These are phyloP conservation scores for Kuraishia capsulata DNA, from an alignment of 805 yeast genomes.

Conservation along the genomic window DNA sequence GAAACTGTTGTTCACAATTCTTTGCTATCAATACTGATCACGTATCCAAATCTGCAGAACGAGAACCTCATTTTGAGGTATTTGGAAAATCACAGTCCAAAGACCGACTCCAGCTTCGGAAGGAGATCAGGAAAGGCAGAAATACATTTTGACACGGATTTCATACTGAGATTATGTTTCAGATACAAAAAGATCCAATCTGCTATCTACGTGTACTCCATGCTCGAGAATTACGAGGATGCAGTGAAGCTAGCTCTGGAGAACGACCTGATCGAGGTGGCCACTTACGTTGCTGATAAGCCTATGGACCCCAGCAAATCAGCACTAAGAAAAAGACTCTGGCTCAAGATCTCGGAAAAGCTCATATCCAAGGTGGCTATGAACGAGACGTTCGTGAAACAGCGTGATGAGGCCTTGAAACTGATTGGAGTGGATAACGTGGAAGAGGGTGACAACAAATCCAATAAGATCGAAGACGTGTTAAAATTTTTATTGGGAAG, in stretches of 20 bases:
- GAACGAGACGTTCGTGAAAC: constrained; percentile 16
- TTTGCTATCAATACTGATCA: constrained; percentile 56
- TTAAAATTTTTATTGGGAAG: constrained; percentile 29
- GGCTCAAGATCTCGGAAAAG: constrained; percentile 58
- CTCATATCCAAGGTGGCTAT: constrained; percentile 27
- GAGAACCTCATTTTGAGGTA: constrained; percentile 42
- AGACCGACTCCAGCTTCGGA: constrained; percentile 2
- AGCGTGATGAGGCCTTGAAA: constrained; percentile 11
- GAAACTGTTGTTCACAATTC: constrained; percentile 58
- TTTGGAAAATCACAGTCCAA: constrained; percentile 23
- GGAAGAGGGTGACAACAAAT: constrained; percentile 18
- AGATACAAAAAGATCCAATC: constrained; percentile 48
- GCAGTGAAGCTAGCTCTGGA: constrained; percentile 72
- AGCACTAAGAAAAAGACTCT: constrained; percentile 50
- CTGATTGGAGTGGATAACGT: constrained; percentile 6
- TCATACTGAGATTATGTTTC: constrained; percentile 65
- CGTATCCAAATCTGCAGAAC: constrained; percentile 28
- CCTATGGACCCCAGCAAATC: constrained; percentile 22
- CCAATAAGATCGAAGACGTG: constrained; percentile 21
- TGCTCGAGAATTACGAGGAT: constrained; percentile 62
- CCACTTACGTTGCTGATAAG: constrained; percentile 42
- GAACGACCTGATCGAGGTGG: constrained; percentile 48
- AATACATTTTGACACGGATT: constrained; percentile 57
- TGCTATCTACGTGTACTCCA: constrained; percentile 66
- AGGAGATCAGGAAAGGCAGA: constrained; percentile 13